Conservation (phyloP, 163 green algal species). For the Scenedesmus sp. region DNA sequence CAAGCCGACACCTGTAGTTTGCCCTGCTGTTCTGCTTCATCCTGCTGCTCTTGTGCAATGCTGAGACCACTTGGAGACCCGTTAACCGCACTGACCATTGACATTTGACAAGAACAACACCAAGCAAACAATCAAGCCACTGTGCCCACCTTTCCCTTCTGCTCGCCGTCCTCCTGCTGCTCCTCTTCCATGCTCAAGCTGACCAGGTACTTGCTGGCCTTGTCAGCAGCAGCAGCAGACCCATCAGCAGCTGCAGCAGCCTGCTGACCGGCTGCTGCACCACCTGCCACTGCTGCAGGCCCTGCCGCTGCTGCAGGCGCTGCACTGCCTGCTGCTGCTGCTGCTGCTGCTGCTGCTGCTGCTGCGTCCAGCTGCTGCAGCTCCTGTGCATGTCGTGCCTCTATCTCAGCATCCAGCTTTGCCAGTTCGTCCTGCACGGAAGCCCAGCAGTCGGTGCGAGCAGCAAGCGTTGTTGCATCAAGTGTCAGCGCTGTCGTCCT, state of each 20-base stretch:
- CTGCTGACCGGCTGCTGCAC: conserved; percentile 9
- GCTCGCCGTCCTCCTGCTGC: conserved; percentile 28
- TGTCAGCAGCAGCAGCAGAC: conserved; percentile 49
- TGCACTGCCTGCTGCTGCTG: too few species aligned
- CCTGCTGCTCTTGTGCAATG: too few species aligned
- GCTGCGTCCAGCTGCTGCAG: conserved; percentile 70
- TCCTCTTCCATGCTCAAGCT: conserved; percentile 51
- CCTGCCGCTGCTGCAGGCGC: too few species aligned
- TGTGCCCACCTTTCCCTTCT: not conserved
- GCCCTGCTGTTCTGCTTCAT: too few species aligned
- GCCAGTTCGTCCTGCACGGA: conserved; percentile 72
- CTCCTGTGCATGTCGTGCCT: conserved; percentile 75
- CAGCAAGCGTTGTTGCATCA: not conserved
- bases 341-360: conserved; percentile 52
- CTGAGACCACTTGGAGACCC: too few species aligned
- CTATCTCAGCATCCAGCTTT: conserved; percentile 74
- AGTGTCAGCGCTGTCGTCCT: too few species aligned
- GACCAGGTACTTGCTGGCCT: conserved; percentile 59
- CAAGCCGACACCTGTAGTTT: too few species aligned
- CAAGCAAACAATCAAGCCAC: not conserved
- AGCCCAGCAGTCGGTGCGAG: not conserved
- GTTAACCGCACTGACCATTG: too few species aligned
- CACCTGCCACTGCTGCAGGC: too few species aligned
- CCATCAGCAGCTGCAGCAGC: conserved; percentile 11
- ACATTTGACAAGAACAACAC: too few species aligned